Percentiles rank a stretch among this genome's conserved stretches.
These are phyloP conservation scores for Populus hybrid DNA, from an alignment of 441 rosid genomes.

Conservation along the genomic window DNA sequence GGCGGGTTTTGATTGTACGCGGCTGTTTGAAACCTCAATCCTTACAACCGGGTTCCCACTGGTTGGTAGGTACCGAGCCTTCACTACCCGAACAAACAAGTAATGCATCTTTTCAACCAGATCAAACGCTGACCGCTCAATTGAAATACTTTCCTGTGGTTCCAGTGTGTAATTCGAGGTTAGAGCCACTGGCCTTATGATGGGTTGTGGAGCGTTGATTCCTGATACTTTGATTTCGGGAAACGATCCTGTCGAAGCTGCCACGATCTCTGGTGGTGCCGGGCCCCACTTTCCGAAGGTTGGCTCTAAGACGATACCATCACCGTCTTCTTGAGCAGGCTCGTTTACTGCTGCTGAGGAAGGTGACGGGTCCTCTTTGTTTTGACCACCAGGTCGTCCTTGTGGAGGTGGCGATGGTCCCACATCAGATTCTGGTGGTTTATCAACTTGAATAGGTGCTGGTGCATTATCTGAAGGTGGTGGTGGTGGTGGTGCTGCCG, in stretches of 20 bases:
- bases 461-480: conserved; percentile 21
- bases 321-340: conserved; percentile 17
- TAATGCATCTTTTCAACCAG: conserved; percentile 89
- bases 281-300: conserved; percentile 24
- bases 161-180: conserved; percentile 42
- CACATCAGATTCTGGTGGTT: conserved; percentile 3
- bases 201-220: conserved; percentile 42
- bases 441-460: conserved; percentile 19
- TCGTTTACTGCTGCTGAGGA: not conserved
- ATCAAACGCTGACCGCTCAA: conserved; percentile 70
- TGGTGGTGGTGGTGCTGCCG: conserved; percentile 14
- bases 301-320: conserved; percentile 36
- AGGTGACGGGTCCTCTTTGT: conserved; percentile 21
- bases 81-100: conserved; percentile 63
- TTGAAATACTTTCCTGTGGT: conserved; percentile 47
- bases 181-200: conserved; percentile 38
- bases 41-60: conserved; percentile 61
- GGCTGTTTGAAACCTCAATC: conserved; percentile 49
- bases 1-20: conserved; percentile 41
- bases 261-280: conserved; percentile 35
- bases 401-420: conserved; percentile 10
- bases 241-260: conserved; percentile 40
- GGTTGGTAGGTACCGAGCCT: conserved; percentile 59
- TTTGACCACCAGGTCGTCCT: conserved; percentile 3
- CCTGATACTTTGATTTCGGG: conserved; percentile 43